Evolutionary conservation across 2,329 filamentous ascomycete species (phyloP), one percentile per base, ranked within the genome.

Genomic region (Pseudocercospora fijiensis): DNA sequence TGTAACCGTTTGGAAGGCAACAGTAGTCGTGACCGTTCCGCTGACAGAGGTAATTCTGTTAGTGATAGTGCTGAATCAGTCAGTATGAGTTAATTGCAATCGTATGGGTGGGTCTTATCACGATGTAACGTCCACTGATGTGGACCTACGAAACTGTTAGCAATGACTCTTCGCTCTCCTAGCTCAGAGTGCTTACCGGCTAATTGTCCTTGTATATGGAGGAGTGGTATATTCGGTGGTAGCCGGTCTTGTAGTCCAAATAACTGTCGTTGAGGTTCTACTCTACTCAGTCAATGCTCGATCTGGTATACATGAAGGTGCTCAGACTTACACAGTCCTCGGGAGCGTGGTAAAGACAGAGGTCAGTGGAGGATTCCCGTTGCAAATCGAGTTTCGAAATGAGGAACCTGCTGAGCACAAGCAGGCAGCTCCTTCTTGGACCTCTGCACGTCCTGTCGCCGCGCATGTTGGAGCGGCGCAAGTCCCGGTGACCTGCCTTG

Each of bases 111-210:
- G 53, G 3, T 20, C 27, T 13, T 33, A 56, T 56, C 53, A 56
- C 53, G 53, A 56, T 56, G 53, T 56, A 33, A 41, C 22, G 53
- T 56, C 53, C 22, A 18, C 30, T 41, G 53, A 56, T 10, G 28
- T 56, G 7, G 27, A 24, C 22, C 53, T 56, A 10, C 4, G 8
- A 8, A 6, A 56, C 7, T 2, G 20, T 56, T 11, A 56, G 53
- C 28, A 2, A 22, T 24, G 24, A 24, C 9, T 13, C 7, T n/a
- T 26, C 9, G 45, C 45, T 22, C 20, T 26, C 9, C 45, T n/a
- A 51, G 9, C 20, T n/a, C 18, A 7, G 16, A 6, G 10, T n/a
- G 9, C 20, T 22, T 30, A 30, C 51, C 26, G 51, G 10, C 22
- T 11, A 16, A 20, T 18, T 1, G 51, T 53, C 13, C 11, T 53